Conservation (phyloP, 495 filamentous ascomycete species). For the Neurospora tetrasperma region DNA sequence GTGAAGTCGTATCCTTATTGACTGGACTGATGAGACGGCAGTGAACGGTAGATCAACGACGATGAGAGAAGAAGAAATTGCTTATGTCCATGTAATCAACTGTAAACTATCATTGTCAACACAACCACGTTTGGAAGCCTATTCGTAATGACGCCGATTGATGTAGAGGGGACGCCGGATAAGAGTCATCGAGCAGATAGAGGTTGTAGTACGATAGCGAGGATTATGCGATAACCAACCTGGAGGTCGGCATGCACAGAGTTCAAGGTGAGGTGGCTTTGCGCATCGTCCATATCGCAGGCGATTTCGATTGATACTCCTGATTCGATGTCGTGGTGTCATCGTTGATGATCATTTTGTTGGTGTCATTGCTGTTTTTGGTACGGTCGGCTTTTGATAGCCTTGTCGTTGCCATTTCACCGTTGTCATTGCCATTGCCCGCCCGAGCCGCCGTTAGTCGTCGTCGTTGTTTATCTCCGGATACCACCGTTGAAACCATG, state of each 20-base stretch:
- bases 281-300: not conserved
- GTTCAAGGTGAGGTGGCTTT: not conserved
- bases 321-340: not conserved
- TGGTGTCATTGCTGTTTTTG: not conserved
- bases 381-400: not conserved
- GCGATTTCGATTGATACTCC: not conserved
- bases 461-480: not conserved
- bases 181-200: not conserved
- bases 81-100: not conserved
- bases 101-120: not conserved
- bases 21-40: not conserved
- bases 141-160: too few relatives aligned
- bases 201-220: not conserved
- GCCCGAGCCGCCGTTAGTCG: not conserved
- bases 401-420: not conserved
- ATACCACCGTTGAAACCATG: not conserved
- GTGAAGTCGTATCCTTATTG: not conserved
- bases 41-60: not conserved
- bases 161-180: not conserved
- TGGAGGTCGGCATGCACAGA: not conserved
- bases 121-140: not conserved
- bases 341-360: not conserved
- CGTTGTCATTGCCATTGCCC: not conserved
- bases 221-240: not conserved
- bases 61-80: not conserved